Percentiles rank a stretch among this genome's conserved stretches.
phyloP scores from a whole-genome alignment of 768 basidiomycete species.

The Macrolepiota fuliginosa region DNA sequence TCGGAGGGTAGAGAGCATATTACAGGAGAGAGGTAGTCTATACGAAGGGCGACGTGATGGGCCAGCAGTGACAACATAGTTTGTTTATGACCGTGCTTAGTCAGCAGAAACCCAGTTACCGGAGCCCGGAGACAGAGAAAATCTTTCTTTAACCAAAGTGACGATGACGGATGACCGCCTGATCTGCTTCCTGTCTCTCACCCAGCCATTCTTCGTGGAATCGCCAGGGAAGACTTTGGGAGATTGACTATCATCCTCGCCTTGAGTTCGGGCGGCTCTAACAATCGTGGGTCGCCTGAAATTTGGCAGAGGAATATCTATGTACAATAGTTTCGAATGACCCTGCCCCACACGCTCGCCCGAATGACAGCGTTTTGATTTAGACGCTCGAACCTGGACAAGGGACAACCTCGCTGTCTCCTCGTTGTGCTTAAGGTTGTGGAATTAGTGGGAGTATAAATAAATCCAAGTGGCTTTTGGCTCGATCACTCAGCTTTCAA shows the following conservation, averaged over 20 bases:
- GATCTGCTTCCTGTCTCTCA: slow-evolving; percentile 69
- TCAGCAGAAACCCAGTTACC: slow-evolving; percentile 37
- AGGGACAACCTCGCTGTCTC: neutral
- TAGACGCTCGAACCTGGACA: neutral
- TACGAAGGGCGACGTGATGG: slow-evolving; percentile 11
- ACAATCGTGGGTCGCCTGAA: slow-evolving; percentile 62
- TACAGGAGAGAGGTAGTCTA: slow-evolving; percentile 23
- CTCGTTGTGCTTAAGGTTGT: neutral
- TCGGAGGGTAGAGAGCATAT: slow-evolving; percentile 69
- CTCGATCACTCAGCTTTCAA: slow-evolving; percentile 23
- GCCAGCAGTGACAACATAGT: neutral
- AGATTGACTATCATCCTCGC: slow-evolving; percentile 57
- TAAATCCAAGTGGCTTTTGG: slow-evolving; percentile 16
- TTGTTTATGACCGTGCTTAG: slow-evolving; percentile 27
- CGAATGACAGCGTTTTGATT: slow-evolving; percentile 10
- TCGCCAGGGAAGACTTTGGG: slow-evolving; percentile 55
- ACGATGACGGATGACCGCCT: slow-evolving; percentile 72
- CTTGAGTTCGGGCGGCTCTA: slow-evolving; percentile 76
- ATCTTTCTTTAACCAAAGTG: slow-evolving; percentile 49
- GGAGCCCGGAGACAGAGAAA: neutral
- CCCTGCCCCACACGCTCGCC: neutral
- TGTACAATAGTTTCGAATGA: slow-evolving; percentile 14
- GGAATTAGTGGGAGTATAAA: slow-evolving; percentile 16
- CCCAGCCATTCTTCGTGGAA: slow-evolving; percentile 32
- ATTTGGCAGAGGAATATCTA: slow-evolving; percentile 75